These are phyloP conservation scores for Allium cepa DNA, from an alignment of 106 monocot genomes.

Conservation along the genomic window DNA sequence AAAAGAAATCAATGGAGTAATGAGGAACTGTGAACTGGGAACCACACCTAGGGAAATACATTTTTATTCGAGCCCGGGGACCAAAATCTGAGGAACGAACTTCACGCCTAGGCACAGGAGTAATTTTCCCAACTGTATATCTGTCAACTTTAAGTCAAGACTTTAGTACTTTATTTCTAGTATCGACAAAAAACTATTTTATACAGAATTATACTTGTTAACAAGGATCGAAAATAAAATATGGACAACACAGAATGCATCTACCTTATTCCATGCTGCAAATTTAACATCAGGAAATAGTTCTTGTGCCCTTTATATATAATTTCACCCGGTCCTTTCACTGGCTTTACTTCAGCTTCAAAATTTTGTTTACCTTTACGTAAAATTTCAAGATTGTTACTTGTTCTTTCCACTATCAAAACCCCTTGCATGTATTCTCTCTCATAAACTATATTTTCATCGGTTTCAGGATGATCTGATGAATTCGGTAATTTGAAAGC, in stretches of 20 bases:
- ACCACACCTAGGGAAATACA: conserved; percentile 70
- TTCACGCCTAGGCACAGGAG: conserved; percentile 91
- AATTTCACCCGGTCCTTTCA: conserved; percentile 49
- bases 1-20: conserved; percentile 72
- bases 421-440: conserved; percentile 92
- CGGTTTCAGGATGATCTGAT: conserved; percentile 17
- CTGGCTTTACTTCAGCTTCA: conserved; percentile 20
- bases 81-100: conserved; percentile 96
- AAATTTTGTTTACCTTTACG: conserved; percentile 20
- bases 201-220: no score
- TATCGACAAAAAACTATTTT: no score
- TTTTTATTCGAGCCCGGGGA: conserved; percentile 67
- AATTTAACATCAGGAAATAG: conserved; percentile 85
- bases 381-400: conserved; percentile 13
- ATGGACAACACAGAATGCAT: not conserved
- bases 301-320: conserved; percentile 83
- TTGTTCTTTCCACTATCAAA: conserved; percentile 50
- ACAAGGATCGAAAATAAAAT: not conserved
- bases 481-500: conserved; percentile 19
- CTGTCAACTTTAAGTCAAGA: conserved; percentile 37
- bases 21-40: conserved; percentile 90
- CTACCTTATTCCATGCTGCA: conserved; percentile 99
- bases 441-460: conserved; percentile 34
- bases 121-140: conserved; percentile 96
- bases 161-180: conserved; percentile 9